These are phyloP conservation scores for Polysphondylium violaceum DNA, from an alignment of 78 protist genomes.

Conservation along the genomic window DNA sequence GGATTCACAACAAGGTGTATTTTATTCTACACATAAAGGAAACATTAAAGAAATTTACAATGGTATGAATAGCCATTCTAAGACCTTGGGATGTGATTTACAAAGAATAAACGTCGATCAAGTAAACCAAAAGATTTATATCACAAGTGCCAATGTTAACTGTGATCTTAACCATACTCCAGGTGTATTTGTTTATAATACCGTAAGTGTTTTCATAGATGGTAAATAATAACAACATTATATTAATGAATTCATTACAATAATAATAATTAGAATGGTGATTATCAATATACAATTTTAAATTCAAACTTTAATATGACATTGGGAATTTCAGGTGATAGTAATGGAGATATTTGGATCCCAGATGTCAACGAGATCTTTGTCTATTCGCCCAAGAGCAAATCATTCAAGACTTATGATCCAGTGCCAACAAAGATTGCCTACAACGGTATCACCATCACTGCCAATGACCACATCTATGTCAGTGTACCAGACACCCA, in stretches of 20 bases:
- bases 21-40: conserved; percentile 4
- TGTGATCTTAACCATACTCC: conserved; percentile 23
- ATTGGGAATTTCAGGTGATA: conserved; percentile 38
- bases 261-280: conserved; percentile 20
- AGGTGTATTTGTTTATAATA: conserved; percentile 55
- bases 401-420: not conserved
- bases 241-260: not conserved
- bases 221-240: not conserved
- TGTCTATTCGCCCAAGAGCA: not conserved
- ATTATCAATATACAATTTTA: not conserved
- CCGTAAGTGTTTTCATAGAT: conserved; percentile 13
- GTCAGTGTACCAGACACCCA: conserved; percentile 28
- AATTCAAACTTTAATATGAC: conserved; percentile 3
- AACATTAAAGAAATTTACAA: conserved; percentile 44
- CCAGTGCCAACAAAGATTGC: conserved; percentile 32
- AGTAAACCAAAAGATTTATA: conserved; percentile 14
- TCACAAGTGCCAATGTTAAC: conserved; percentile 14
- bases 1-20: conserved; percentile 53
- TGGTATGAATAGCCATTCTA: not conserved
- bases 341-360: conserved; percentile 48
- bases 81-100: conserved; percentile 29
- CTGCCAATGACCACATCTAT: not conserved
- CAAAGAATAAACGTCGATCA: conserved; percentile 39
- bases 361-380: conserved; percentile 30
- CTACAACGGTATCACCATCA: conserved; percentile 42